Evolutionary conservation across 306 rosid species (phyloP).

Genomic region (Casuarina equisetifolia): DNA sequence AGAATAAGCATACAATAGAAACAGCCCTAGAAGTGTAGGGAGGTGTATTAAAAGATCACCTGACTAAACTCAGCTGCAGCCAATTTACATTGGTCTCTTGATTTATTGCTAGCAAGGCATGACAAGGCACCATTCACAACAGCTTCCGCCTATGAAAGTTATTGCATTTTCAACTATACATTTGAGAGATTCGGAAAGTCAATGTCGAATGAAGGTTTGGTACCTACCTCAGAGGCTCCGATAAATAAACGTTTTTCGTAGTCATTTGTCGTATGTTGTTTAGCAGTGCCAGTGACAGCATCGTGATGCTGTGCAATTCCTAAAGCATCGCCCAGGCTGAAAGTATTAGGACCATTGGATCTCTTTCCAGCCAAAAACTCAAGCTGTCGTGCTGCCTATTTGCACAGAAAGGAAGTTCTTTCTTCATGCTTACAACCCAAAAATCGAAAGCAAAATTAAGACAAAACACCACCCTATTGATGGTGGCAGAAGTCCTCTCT

Average conservation of each 20-base stretch:
- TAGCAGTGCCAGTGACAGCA: constrained; percentile 83
- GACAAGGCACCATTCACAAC: constrained; percentile 69
- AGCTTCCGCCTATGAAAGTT: constrained; percentile 61
- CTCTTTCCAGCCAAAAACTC: constrained; percentile 59
- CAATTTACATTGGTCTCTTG: constrained; percentile 39
- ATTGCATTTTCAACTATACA: constrained; percentile 1
- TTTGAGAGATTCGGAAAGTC: background rate
- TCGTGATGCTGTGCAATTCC: constrained; percentile 90
- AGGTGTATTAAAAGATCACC: constrained; percentile 43
- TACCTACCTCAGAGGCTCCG: constrained; percentile 70
- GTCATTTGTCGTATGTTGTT: constrained; percentile 84
- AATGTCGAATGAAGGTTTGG: constrained; percentile 10
- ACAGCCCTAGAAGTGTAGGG: constrained; percentile 8
- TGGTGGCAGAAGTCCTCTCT: constrained; percentile 2
- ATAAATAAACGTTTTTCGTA: constrained; percentile 70
- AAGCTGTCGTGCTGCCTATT: constrained; percentile 76
- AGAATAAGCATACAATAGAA: background rate
- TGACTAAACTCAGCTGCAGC: constrained; percentile 46
- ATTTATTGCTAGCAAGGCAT: constrained; percentile 49
- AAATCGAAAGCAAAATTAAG: background rate
- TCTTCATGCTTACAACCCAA: constrained; percentile 9
- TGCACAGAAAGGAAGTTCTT: constrained; percentile 11
- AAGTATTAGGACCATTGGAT: constrained; percentile 33
- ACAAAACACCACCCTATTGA: background rate
- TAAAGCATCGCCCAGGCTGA: constrained; percentile 72